Conservation (phyloP, 1,139 yeast genomes). For the Sugiyamaella neomexicana region DNA sequence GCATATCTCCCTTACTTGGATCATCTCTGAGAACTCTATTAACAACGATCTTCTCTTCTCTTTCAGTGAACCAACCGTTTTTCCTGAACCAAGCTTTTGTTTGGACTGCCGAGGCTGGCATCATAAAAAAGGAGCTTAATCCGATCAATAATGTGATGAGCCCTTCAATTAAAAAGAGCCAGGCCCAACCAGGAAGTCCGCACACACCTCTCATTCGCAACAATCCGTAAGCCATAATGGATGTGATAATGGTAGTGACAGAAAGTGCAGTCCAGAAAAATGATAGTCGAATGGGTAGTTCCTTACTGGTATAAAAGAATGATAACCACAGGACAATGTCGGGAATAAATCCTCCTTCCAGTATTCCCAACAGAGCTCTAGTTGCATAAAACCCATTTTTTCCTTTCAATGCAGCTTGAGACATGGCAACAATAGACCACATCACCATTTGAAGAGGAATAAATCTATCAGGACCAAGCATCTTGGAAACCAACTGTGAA, state of each 20-base stretch:
- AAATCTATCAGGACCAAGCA: slow-evolving; percentile 55
- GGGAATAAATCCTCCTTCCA: slow-evolving; percentile 58
- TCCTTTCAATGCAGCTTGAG: slow-evolving; percentile 46
- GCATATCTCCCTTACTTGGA: slow-evolving; percentile 68
- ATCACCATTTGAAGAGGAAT: slow-evolving; percentile 51
- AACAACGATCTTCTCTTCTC: slow-evolving; percentile 62
- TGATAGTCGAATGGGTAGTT: slow-evolving; percentile 50
- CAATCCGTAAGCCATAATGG: slow-evolving; percentile 49
- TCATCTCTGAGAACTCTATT: slow-evolving; percentile 66
- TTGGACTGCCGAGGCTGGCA: slow-evolving; percentile 64
- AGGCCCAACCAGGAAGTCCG: slow-evolving; percentile 56
- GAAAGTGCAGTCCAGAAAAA: slow-evolving; percentile 47
- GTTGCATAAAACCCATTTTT: slow-evolving; percentile 45
- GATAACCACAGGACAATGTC: slow-evolving; percentile 53
- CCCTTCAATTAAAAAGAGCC: slow-evolving; percentile 69
- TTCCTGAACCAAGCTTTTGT: slow-evolving; percentile 51
- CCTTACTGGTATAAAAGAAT: slow-evolving; percentile 51
- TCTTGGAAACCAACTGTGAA: slow-evolving; percentile 52
- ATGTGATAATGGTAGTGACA: slow-evolving; percentile 36
- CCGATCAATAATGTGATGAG: slow-evolving; percentile 57
- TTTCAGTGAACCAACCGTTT: slow-evolving; percentile 63
- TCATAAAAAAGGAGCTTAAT: slow-evolving; percentile 42
- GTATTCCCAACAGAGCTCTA: slow-evolving; percentile 49
- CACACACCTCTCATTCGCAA: slow-evolving; percentile 46
- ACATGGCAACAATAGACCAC: slow-evolving; percentile 53